Evolutionary conservation across 2,329 filamentous ascomycete species (phyloP), one percentile per base, ranked within the genome.

Genomic region (Aspergillus proliferans): DNA sequence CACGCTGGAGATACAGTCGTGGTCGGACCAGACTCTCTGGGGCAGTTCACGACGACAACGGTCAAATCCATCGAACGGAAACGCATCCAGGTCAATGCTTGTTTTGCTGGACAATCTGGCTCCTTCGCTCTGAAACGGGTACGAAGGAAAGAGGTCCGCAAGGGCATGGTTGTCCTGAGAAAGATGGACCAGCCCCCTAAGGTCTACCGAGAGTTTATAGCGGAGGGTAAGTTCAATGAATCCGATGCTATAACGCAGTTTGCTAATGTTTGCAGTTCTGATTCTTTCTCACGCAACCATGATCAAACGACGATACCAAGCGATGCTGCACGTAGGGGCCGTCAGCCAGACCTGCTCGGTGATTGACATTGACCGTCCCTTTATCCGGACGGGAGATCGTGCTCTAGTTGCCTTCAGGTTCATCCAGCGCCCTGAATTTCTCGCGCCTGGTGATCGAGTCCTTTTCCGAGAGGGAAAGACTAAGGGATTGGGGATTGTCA

Each of bases 241-340:
- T 43, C 43, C 3, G 10, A 21, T 28, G 2, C 28, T 24, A 21
- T n/a, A 44, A 5, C 30, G 38, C 18, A 40, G 2, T 40, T 21
- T 41, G 47, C 51, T 62, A 48, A 58, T 42, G 21, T 28, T 19
- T 9, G 22, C 49, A 84, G 93, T 98, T 1, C 78, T 98, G 19
- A 97, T 98, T 57, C 78, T 98, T 6, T 94, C 88, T 3, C 93
- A 98, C 63, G 90, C 92, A 0, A 98, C 93, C 0, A 98, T 93
- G 40, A 98, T 98, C 69, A 93, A 95, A 70, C 89, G 85, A 0
- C 92, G 90, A 61, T 98, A 98, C 58, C 93, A 98, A 73, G 93
- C 93, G 0, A 98, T 97, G 91, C 79, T 98, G 19, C 93, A 98
- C 61, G 91, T 98, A 4, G 93, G 93, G 0, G 88, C 93, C 0